A percentile compares a stretch with the other conserved stretches of the same genome.
Conservation (phyloP, 495 filamentous ascomycete species). For the Mytilinidion resinicola region DNA sequence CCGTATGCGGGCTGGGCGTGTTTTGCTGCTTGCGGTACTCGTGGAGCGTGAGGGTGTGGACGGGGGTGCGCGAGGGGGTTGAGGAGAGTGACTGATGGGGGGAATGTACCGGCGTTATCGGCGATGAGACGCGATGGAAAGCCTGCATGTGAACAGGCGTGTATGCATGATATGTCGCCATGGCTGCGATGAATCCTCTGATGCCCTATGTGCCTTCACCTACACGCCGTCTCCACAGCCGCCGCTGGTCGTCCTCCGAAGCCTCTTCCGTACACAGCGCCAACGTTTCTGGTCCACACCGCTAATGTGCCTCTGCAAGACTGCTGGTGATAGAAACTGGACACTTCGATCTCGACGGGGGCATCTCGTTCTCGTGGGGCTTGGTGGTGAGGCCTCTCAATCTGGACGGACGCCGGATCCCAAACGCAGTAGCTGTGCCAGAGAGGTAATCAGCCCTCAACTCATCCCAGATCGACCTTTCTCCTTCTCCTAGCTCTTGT, state of each 20-base stretch:
- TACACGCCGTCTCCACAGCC: background rate
- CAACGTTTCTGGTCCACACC: background rate
- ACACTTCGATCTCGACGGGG: background rate
- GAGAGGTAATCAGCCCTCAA: too few species aligned
- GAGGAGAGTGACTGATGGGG: constrained; percentile 27
- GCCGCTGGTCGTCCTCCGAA: background rate
- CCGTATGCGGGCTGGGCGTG: constrained; percentile 22
- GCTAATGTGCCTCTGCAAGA: too few species aligned
- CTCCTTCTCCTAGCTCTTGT: background rate
- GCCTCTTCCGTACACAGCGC: background rate
- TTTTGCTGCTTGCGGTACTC: constrained; percentile 32
- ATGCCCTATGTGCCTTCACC: background rate
- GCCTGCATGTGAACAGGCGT: background rate
- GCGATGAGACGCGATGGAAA: background rate
- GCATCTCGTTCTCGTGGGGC: background rate
- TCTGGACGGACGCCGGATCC: background rate
- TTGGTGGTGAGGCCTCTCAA: background rate
- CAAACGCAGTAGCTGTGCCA: too few species aligned
- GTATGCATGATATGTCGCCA: background rate
- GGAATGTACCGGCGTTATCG: constrained; percentile 24
- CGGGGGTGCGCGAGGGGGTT: constrained; percentile 22
- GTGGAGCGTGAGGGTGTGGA: constrained; percentile 28
- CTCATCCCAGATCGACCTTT: background rate
- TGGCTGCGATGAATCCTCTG: background rate
- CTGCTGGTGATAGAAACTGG: background rate